Evolutionary conservation across 2,329 filamentous ascomycete species (phyloP), one percentile per base, ranked within the genome.

Genomic region (Chrysoporthe puriensis): DNA sequence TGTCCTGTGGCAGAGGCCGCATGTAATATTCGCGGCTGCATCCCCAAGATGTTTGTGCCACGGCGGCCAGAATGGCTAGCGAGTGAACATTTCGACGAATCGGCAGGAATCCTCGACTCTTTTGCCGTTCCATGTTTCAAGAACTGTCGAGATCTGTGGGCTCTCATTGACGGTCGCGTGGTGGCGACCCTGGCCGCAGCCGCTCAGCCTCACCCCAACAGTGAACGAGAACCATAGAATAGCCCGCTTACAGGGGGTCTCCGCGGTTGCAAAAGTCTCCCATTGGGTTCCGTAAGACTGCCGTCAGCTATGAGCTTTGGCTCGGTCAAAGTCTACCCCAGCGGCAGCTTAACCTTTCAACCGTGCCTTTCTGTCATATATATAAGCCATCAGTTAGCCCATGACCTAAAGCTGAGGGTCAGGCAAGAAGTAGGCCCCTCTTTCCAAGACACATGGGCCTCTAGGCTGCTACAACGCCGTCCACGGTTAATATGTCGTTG

Each of bases 121-220:
- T 59, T 7, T 1, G 7, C 9, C 32, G 57, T 60, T 60, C 36
- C 57, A 60, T 44, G n/a, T 32, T 26, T 26, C 18, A 43, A 43
- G 11, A 1, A 9, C 14, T 42, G 34, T 42, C 13, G 57, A 60
- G 36, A 16, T 60, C 13, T 44, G 57, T 60, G 57, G 57, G 40
- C 40, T 60, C 32, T 21, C n/a, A 32, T 60, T 21, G 40, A 43
- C 5, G 57, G 54, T 42, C 36, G 14, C 18, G 57, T 21, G 11
- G 9, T 32, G 57, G 57, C 14, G 40, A 44, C 57, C 57, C 57
- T 36, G 57, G 40, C n/a, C 36, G 9, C 57, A n/a, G 40, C 57
- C 57, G 57, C 57, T 42, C 57, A 44, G 57, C 57, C 57, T 42
- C 36, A 60, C n/a, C 40, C 18, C 40, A 60, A 6, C n/a, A n/a